Conservation (phyloP, 495 filamentous ascomycete species). For the Pyrenula aspistea region DNA sequence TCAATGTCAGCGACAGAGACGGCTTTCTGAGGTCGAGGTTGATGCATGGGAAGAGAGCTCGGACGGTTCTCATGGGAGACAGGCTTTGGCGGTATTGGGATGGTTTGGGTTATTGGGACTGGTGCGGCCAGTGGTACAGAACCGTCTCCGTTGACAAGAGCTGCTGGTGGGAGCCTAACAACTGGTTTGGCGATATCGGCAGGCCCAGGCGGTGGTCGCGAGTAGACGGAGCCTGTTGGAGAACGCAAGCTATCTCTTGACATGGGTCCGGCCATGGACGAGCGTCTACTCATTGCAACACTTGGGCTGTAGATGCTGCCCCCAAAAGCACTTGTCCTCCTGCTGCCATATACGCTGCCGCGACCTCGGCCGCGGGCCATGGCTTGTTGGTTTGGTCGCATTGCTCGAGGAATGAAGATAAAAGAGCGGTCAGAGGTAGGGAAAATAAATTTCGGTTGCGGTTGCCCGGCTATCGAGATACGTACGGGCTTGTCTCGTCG, state of each 20-base stretch:
- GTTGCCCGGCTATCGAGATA: constrained; percentile 71
- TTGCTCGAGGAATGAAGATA: constrained; percentile 91
- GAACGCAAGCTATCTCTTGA: constrained; percentile 66
- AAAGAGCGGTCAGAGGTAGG: constrained; percentile 84
- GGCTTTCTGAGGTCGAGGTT: constrained; percentile 88
- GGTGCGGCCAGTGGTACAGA: constrained; percentile 10
- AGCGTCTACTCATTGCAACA: constrained; percentile 79
- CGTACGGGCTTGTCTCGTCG: constrained; percentile 94
- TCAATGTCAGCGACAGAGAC: constrained; percentile 94
- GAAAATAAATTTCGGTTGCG: constrained; percentile 75
- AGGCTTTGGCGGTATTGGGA: constrained; percentile 51
- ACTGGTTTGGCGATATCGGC: constrained; percentile 60
- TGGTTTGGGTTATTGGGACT: background rate
- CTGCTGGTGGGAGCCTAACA: constrained; percentile 70
- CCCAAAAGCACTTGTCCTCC: constrained; percentile 69
- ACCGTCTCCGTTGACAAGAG: constrained; percentile 10
- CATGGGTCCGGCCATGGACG: constrained; percentile 68
- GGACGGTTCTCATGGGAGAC: constrained; percentile 67
- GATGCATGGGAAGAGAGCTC: constrained; percentile 77
- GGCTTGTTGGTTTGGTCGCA: constrained; percentile 83
- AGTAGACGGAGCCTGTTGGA: constrained; percentile 64
- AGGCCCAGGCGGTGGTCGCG: constrained; percentile 44
- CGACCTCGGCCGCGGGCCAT: constrained; percentile 56
- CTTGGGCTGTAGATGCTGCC: constrained; percentile 84
- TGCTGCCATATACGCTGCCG: constrained; percentile 52